phyloP scores from a whole-genome alignment of 345 rosid genomes.

The Zanthoxylum bungeanum region DNA sequence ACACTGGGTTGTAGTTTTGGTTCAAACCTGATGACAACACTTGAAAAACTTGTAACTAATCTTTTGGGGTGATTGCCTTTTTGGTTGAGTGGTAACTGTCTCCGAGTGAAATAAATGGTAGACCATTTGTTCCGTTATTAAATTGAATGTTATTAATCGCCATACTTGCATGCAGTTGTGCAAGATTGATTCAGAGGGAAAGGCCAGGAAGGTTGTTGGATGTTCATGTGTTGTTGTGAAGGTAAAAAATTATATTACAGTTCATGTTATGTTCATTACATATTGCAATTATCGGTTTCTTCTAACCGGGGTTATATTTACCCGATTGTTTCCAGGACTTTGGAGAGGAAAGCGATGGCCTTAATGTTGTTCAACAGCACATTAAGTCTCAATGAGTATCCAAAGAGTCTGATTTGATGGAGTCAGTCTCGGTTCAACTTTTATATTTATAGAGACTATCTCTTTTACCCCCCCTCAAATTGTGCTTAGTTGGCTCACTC shows the following conservation, averaged over 20 bases:
- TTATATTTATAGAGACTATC: neutral
- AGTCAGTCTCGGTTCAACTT: neutral
- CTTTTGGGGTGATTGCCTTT: neutral
- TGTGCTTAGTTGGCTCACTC: neutral
- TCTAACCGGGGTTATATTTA: neutral
- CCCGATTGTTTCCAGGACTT: constrained; percentile 40
- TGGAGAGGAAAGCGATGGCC: constrained; percentile 59
- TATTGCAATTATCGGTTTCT: neutral
- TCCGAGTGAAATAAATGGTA: neutral
- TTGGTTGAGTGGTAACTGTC: neutral
- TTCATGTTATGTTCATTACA: no score
- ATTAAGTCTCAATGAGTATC: constrained; percentile 41
- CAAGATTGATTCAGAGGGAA: constrained; percentile 84
- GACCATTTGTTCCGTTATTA: neutral
- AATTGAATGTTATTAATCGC: neutral
- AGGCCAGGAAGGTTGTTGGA: constrained; percentile 84
- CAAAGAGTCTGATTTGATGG: neutral
- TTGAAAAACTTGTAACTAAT: neutral
- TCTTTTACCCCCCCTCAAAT: neutral
- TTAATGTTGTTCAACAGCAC: constrained; percentile 44
- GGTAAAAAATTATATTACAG: constrained; percentile 32
- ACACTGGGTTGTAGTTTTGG: neutral
- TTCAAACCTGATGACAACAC: neutral
- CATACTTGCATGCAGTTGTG: constrained; percentile 47
- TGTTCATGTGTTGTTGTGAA: constrained; percentile 83